Base-by-base conservation (phyloP, 2,329 filamentous ascomycete species). In the Colletotrichum sp. region DNA sequence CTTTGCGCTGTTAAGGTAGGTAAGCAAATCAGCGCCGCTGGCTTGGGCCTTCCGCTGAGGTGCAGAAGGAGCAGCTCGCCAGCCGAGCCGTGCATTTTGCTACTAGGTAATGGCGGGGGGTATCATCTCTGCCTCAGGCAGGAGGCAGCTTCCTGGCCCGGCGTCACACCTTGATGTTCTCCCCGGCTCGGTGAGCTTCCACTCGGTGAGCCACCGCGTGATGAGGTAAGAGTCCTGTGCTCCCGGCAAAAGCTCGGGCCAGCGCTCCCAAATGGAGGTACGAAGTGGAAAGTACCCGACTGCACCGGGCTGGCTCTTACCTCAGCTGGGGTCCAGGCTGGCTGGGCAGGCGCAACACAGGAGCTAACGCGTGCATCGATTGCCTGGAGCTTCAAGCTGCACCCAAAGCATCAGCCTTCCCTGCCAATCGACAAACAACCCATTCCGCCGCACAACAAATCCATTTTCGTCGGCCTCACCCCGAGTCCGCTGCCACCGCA, bases 381-480 rank as follows among this genome's bases (percentile, higher is more conserved):
- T 78, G 77, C 77, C 77, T 78, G 72, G 77, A 78, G 77, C 77
- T 78, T 71, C 77, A 76, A 77, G 75, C 71, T 78, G 66, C 70
- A 72, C 62, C 52, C 27, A 62, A 71, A 75, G 72, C 63, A 36
- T 61, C 67, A 76, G 76, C 67, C 76, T 72, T 71, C 72, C 71
- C 65, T 77, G 71, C 44, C 52, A 77, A 52, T 71, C 55, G 72
- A 66, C 71, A 57, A 76, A 57, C 72, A 75, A 71, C 29, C 4
- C 52, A 62, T 44, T 25, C 71, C 62, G 63, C 66, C 67, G 22
- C 66, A 29, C 22, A 52, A 13, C 44, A 67, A n/a, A 69, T 61
- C 27, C 32, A 44, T 25, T 30, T n/a, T 72, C 67, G 67, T 68
- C 71, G 72, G 64, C 62, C 69, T 72, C 67, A 39, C n/a, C 8